Evolutionary conservation across 306 rosid genomes (phyloP), one percentile per base, ranked within the genome.

Genomic region (Cucurbita moschata): DNA sequence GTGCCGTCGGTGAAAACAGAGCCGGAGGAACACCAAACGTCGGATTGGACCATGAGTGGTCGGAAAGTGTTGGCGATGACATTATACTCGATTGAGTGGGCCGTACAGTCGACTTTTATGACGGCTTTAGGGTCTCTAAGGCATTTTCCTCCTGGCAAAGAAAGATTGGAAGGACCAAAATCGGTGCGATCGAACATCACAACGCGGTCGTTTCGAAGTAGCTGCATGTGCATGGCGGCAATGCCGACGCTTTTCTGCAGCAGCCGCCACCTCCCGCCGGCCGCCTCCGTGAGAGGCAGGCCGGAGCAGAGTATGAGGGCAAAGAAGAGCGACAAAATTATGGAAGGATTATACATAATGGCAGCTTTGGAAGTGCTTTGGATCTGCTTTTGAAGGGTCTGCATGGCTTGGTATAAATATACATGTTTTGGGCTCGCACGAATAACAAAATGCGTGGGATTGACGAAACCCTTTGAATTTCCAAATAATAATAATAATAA

Each of bases 201-300:
- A 18, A 92, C 87, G 3, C 83, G 81, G 85, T 92, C 98, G 59
- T 83, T 84, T 68, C 75, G 78, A 35, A 90, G 85, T 0, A 90
- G 76, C 46, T 92, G 98, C 98, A 90, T 90, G 98, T 92, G 98
- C 98, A 92, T 90, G 77, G 93, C 91, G 0, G 89, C 74, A 3
- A 92, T 82, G 76, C 98, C 96, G 0, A 92, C 85, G 86, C 43
- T 92, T 10, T 76, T 67, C 21, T 82, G 86, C 1, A 92, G 70
- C 4, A 81, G 69, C 46, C 73, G 52, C 98, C 98, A 92, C 21
- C 58, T 75, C 0, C 96, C 98, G 0, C 74, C 66, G 2, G 74
- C 42, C 15, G 72, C 76, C 10, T 63, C 23, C 12, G 66, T 42
- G 39, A 46, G 69, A 61, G 42, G 86, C 84, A 1, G 81, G 11